Evolutionary conservation across 1,284 basidiomycete species (phyloP), one percentile per base, ranked within the genome.

Genomic region (Xerocomus nothofagi): DNA sequence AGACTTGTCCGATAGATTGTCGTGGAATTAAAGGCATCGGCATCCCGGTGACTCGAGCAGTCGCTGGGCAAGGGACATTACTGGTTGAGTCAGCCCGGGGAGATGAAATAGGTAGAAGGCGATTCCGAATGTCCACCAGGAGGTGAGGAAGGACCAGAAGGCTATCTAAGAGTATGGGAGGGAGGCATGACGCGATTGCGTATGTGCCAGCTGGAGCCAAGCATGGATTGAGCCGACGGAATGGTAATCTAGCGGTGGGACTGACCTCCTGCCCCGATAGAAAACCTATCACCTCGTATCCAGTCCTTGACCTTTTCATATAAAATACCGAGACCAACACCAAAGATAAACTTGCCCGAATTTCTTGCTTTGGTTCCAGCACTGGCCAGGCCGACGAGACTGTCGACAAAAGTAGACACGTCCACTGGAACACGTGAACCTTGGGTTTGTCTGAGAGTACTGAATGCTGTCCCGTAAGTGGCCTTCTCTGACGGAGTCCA

Each of bases 231-330:
- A 51, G 38, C 38, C 53, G n/a, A 36, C 11, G 9, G 20, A 41
- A 49, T 21, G 20, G n/a, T 1, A 5, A 39, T 34, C 46, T 14
- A 39, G 17, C 18, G 29, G 36, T 29, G n/a, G 2, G 15, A 68
- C 77, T 60, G 58, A 89, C 86, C 86, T 66, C 88, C 88, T 46
- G 88, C 84, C 53, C 88, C 88, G 44, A 90, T 70, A 15, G 80
- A 76, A 58, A 88, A 78, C 36, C 84, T 69, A 44, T 86, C 78
- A 2, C 88, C 85, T 27, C 76, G 74, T 26, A 84, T 57, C 74
- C 79, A 81, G 54, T 77, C 48, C 47, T 57, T 71, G 43, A 62
- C 27, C 37, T 51, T 63, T 46, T 74, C 65, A 26, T 78, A 56
- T 67, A 65, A 17, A 79, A 52, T 46, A 67, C 72, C 73, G 23